These are phyloP conservation scores for Asterophora parasitica DNA, from an alignment of 768 basidiomycete species.

Conservation along the genomic window DNA sequence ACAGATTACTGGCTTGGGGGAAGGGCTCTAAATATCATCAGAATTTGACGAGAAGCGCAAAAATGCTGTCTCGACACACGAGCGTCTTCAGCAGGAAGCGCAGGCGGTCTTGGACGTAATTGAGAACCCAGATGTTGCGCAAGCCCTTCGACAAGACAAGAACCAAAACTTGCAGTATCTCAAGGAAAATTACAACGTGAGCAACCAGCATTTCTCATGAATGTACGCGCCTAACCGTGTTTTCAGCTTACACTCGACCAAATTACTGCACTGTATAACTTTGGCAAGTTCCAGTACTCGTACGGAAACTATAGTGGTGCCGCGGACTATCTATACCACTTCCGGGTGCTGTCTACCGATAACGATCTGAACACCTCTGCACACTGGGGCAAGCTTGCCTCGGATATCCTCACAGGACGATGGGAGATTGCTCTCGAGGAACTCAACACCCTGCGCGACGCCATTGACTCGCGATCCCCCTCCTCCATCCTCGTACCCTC, in stretches of 20 bases:
- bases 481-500: slow-evolving; percentile 40
- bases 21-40: slow-evolving; percentile 25
- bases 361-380: slow-evolving; percentile 91
- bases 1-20: not conserved
- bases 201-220: slow-evolving; percentile 19
- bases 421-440: slow-evolving; percentile 96
- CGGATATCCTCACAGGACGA: slow-evolving; percentile 89
- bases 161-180: slow-evolving; percentile 93
- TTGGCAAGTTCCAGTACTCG: slow-evolving; percentile 98
- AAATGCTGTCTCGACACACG: slow-evolving; percentile 78
- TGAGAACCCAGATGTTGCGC: slow-evolving; percentile 93
- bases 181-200: slow-evolving; percentile 86
- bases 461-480: slow-evolving; percentile 76
- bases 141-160: slow-evolving; percentile 92
- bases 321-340: slow-evolving; percentile 97
- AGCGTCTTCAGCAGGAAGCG: slow-evolving; percentile 83
- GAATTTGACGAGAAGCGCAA: slow-evolving; percentile 84
- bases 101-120: slow-evolving; percentile 94
- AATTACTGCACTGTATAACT: slow-evolving; percentile 95
- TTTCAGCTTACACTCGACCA: slow-evolving; percentile 86
- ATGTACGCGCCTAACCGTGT: not conserved
- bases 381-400: slow-evolving; percentile 98
- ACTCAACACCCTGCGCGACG: slow-evolving; percentile 90
- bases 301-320: slow-evolving; percentile 96
- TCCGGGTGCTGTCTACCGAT: slow-evolving; percentile 95